Evolutionary conservation across 805 yeast species (phyloP), one percentile per base, ranked within the genome.

Genomic region (Ogataea methylovora): DNA sequence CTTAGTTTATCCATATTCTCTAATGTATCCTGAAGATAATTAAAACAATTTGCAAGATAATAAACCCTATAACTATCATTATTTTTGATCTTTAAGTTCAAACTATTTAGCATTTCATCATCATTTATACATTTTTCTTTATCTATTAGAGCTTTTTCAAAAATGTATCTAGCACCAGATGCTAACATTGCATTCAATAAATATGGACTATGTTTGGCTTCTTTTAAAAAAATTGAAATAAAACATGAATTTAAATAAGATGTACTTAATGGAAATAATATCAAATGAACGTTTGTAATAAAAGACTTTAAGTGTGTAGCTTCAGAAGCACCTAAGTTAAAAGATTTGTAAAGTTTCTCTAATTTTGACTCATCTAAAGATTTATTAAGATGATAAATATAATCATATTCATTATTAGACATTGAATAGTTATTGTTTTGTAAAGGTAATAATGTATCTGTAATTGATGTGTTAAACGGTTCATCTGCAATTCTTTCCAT

Each of bases 111-210:
- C 4, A 36, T 22, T 8, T 40, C 40, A 8, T 44, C 15, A 20
- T 37, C 37, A 15, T 29, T 22, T 13, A n/a, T 17, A 4, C 23
- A 12, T 8, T n/a, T 14, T 3, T 17, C 23, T 27, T 35, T 39
- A 27, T 51, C 52, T 5, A 48, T 42, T 2, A 42, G 37, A 8
- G 53, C 49, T 34, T 49, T 50, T 28, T 52, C 56, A 15, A 46
- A 44, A 14, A 53, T 36, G 12, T 69, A 64, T 27, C 76, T 64
- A 0, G 87, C 86, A 5, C 88, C 87, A 24, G 77, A 79, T 0
- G 88, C 84, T 24, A 82, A 49, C 22, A 80, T 69, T 0, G 85
- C 84, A 27, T 82, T 79, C 29, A 80, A 55, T 10, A 81, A 50
- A 48, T 76, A 80, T 0, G 76, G 60, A 43, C 78, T 82, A 17